Evolutionary conservation across 1,139 yeast genomes (phyloP), one percentile per base, ranked within the genome.

Genomic region (Yamadazyma aaseri): DNA sequence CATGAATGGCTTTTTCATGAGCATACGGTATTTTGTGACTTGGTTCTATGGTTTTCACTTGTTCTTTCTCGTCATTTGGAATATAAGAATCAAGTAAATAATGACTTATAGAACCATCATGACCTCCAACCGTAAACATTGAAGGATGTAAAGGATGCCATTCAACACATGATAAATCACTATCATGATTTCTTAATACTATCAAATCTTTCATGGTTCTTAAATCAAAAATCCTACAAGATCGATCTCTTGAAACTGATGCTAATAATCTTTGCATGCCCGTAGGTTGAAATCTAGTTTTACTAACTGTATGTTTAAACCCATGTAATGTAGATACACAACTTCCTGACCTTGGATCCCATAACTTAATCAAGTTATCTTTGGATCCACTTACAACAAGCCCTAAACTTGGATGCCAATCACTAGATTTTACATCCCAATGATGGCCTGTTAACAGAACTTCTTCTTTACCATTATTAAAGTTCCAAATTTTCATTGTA

Each of bases 341-440:
- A 33, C 73, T 71, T 0, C 83, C 79, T 6, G 73, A 69, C 38
- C 98, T 72, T 5, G 99, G 99, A 56, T 92, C 99, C 98, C 98
- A 92, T 23, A 92, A 68, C 58, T 90, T 90, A 32, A 92, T 79
- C 48, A 89, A 66, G 57, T 94, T 94, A 60, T 92, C 99, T 55
- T 94, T 92, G 0, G 97, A 90, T 0, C 97, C 94, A 46, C 85
- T 75, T 0, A 85, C 94, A 36, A 86, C 74, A 25, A 94, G 70
- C 0, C 97, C 97, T 56, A 87, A 63, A 12, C 76, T 71, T 6
- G 95, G 86, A 58, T 92, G 99, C 99, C 99, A 92, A 57, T 92
- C 97, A 34, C 95, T 89, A 39, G 92, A 79, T 56, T 92, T 92
- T 20, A 92, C 97, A 61, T 92, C 99, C 99, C 99, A 92, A 54